Conservation (phyloP, 225 moss, liverwort and hornwort species). For the Pleurozium schreberi region DNA sequence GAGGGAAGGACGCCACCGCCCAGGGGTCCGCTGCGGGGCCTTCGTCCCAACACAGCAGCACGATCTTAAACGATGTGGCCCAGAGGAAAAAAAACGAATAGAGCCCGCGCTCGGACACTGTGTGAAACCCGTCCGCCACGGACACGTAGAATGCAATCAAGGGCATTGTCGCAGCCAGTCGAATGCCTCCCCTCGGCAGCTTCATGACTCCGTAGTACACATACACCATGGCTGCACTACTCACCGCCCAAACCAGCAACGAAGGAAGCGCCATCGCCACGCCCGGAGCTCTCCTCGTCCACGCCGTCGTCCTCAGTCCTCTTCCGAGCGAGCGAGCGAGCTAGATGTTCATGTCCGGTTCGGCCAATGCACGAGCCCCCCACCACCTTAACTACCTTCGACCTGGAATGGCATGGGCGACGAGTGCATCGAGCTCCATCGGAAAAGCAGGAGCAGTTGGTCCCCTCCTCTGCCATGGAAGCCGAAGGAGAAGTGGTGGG, state of each 20-base stretch:
- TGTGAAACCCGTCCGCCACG: slow-evolving; percentile 13
- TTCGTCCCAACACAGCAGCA: slow-evolving; percentile 52
- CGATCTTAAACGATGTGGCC: slow-evolving; percentile 54
- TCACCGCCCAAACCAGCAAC: slow-evolving; percentile 12
- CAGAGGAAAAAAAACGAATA: slow-evolving; percentile 59
- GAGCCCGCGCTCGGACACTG: slow-evolving; percentile 11
- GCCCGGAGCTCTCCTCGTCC: background rate
- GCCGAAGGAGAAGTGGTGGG: background rate
- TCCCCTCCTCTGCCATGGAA: background rate
- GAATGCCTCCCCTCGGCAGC: slow-evolving; percentile 29
- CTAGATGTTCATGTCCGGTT: background rate
- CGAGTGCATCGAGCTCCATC: background rate
- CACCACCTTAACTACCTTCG: background rate
- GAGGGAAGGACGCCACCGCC: slow-evolving; percentile 49
- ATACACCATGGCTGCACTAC: slow-evolving; percentile 27
- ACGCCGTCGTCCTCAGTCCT: background rate
- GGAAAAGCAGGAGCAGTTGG: background rate
- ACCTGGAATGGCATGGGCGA: background rate
- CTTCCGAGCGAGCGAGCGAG: background rate
- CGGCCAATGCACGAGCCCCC: background rate
- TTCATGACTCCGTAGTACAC: slow-evolving; percentile 51
- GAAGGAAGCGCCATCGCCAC: slow-evolving; percentile 9
- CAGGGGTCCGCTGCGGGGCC: slow-evolving; percentile 65
- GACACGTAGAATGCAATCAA: slow-evolving; percentile 36
- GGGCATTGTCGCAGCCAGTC: slow-evolving; percentile 45